These are phyloP conservation scores for Cocos nucifera DNA, from an alignment of 176 grass and related monocot species.

Conservation along the genomic window DNA sequence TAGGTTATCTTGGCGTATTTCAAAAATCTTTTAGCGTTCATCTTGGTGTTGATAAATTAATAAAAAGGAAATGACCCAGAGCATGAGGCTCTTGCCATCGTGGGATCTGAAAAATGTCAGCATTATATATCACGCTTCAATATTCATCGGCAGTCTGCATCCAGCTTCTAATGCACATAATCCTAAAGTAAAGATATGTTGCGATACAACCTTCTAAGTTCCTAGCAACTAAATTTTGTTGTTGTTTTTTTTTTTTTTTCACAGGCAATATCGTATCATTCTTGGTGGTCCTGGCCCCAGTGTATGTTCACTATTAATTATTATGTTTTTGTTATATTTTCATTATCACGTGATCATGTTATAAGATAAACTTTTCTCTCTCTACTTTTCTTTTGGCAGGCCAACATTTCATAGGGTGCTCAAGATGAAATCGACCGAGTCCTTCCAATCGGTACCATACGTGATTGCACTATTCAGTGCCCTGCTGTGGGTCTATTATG, in stretches of 20 bases:
- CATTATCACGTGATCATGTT: neutral
- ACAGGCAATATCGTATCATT: constrained; percentile 74
- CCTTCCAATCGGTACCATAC: constrained; percentile 76
- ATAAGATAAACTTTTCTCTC: neutral
- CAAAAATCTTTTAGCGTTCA: too few species aligned
- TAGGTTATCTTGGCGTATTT: too few species aligned
- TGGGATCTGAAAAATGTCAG: too few species aligned
- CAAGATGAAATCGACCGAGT: constrained; percentile 86
- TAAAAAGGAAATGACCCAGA: too few species aligned
- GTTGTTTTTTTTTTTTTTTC: neutral
- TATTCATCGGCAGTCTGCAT: too few species aligned
- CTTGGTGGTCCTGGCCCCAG: constrained; percentile 56
- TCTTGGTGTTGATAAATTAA: too few species aligned
- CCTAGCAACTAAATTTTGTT: neutral
- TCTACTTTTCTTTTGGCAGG: constrained; percentile 12
- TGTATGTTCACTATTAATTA: constrained; percentile 23
- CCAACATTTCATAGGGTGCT: constrained; percentile 75
- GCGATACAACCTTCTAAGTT: too few species aligned
- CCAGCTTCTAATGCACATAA: neutral
- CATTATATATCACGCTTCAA: too few species aligned
- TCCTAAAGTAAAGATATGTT: too few species aligned
- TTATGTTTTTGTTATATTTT: neutral
- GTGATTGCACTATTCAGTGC: constrained; percentile 71
- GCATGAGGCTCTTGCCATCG: too few species aligned
- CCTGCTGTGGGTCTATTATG: constrained; percentile 87